Evolutionary conservation across 495 filamentous ascomycete genomes (phyloP).

Genomic region (Darksidea phi): DNA sequence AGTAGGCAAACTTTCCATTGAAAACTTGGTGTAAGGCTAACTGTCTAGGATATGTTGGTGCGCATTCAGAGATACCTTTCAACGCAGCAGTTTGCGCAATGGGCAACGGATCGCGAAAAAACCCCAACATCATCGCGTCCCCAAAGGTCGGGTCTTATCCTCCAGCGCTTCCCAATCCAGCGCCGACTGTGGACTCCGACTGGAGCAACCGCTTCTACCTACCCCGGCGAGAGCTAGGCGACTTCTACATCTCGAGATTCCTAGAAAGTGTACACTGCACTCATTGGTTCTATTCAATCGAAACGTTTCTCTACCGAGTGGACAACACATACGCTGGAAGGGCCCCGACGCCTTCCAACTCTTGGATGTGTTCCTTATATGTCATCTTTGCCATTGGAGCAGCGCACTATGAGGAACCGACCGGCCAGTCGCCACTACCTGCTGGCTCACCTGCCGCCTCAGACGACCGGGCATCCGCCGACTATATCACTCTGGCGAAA

Average conservation of each 20-base stretch:
- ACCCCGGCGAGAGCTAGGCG: conserved; percentile 17
- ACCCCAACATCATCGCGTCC: conserved; percentile 17
- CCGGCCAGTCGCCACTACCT: not conserved
- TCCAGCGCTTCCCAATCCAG: conserved; percentile 21
- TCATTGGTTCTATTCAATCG: conserved; percentile 32
- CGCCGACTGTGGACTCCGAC: conserved; percentile 9
- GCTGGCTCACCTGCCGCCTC: not conserved
- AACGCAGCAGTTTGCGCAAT: conserved; percentile 30
- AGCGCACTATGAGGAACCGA: conserved; percentile 5
- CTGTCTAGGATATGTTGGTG: conserved; percentile 26
- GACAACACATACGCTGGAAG: conserved; percentile 20
- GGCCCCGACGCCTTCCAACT: not conserved
- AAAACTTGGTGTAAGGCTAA: not conserved
- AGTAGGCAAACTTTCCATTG: conserved; percentile 3
- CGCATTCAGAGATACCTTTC: conserved; percentile 34
- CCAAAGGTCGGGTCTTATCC: conserved; percentile 26
- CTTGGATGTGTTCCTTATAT: conserved; percentile 32
- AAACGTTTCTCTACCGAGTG: conserved; percentile 22
- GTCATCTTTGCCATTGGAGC: conserved; percentile 30
- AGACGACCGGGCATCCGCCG: conserved; percentile 28
- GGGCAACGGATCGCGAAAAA: not conserved
- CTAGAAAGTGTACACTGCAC: conserved; percentile 31
- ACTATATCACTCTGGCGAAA: conserved; percentile 39
- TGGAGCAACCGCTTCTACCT: conserved; percentile 17
- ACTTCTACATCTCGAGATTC: conserved; percentile 26